Evolutionary conservation across 768 basidiomycete species (phyloP).

Genomic region (Pulveroboletus sp.): DNA sequence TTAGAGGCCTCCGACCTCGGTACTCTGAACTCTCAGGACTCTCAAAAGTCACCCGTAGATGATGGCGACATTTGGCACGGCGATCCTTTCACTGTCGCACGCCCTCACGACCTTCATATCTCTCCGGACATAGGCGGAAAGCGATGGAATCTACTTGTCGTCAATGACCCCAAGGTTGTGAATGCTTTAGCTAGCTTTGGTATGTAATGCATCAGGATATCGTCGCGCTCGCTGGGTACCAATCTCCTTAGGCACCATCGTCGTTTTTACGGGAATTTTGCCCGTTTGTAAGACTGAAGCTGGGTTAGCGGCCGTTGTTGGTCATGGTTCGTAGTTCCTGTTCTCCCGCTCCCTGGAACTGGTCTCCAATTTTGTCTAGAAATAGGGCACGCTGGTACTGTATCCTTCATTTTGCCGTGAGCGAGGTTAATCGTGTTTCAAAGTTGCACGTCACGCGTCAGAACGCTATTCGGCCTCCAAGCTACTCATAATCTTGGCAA

Average conservation of each 20-base stretch:
- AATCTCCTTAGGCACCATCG: slow-evolving; percentile 52
- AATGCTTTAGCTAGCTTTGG: slow-evolving; percentile 81
- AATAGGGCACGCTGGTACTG: slow-evolving; percentile 70
- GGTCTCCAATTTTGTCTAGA: slow-evolving; percentile 39
- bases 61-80: slow-evolving; percentile 23
- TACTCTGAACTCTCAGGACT: slow-evolving; percentile 31
- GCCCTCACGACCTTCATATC: not conserved
- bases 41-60: not conserved
- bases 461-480: slow-evolving; percentile 41
- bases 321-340: slow-evolving; percentile 55
- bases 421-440: slow-evolving; percentile 16
- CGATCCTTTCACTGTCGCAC: slow-evolving; percentile 15
- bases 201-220: slow-evolving; percentile 15
- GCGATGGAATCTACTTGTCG: slow-evolving; percentile 72
- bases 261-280: slow-evolving; percentile 88
- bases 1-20: slow-evolving; percentile 73
- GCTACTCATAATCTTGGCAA: slow-evolving; percentile 37
- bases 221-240: not conserved
- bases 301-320: slow-evolving; percentile 78
- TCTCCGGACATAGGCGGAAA: slow-evolving; percentile 20
- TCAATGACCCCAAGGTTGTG: slow-evolving; percentile 61
- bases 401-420: not conserved
- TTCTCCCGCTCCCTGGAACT: not conserved
- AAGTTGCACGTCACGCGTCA: slow-evolving; percentile 55
- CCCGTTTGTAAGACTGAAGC: slow-evolving; percentile 73